Evolutionary conservation across 2,329 filamentous ascomycete species (phyloP).

Genomic region (Xylariales sp.): DNA sequence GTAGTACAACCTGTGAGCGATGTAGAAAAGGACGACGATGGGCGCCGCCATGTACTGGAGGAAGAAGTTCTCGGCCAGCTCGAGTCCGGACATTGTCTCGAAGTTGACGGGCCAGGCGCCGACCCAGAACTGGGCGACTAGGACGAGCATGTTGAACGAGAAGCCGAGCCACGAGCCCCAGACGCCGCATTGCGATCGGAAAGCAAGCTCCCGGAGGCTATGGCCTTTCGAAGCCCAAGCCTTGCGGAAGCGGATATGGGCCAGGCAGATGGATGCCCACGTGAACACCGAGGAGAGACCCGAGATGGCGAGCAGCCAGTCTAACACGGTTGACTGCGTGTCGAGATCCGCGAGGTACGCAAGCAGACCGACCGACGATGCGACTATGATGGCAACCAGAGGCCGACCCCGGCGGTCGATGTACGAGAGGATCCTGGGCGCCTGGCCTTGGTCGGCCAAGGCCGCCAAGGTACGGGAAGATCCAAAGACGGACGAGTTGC

Average conservation of each 20-base stretch:
- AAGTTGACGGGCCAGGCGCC: conserved; percentile 71
- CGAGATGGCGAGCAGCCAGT: conserved; percentile 75
- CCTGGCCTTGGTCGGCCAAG: conserved; percentile 81
- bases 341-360: conserved; percentile 68
- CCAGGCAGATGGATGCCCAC: conserved; percentile 81
- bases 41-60: conserved; percentile 66
- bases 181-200: conserved; percentile 73
- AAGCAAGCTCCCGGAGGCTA: conserved; percentile 72
- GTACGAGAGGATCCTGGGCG: conserved; percentile 71
- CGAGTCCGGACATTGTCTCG: conserved; percentile 32
- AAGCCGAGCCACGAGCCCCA: conserved; percentile 78
- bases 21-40: conserved; percentile 62
- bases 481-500: conserved; percentile 88
- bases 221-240: conserved; percentile 71
- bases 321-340: conserved; percentile 59
- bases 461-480: conserved; percentile 86
- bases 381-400: conserved; percentile 64
- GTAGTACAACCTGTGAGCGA: conserved; percentile 71
- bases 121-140: conserved; percentile 84
- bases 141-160: conserved; percentile 66
- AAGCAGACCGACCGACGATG: conserved; percentile 66
- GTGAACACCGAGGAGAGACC: conserved; percentile 73
- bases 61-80: conserved; percentile 66
- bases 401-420: conserved; percentile 80
- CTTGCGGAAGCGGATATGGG: conserved; percentile 84